Evolutionary conservation across 768 basidiomycete genomes (phyloP).

Genomic region (Podaxis carcinomalis): DNA sequence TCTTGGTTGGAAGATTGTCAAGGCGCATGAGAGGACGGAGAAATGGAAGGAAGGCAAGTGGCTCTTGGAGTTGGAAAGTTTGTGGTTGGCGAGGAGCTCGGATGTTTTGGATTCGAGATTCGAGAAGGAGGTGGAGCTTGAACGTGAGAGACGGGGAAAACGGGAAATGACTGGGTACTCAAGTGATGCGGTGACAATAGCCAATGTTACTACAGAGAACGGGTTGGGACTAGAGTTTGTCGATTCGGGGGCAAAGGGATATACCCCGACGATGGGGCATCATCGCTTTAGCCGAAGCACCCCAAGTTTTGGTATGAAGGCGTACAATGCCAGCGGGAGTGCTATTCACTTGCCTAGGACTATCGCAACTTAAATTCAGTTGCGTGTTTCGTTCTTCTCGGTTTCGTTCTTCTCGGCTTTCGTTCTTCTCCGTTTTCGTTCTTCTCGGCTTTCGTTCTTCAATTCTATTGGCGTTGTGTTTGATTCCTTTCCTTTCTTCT

Average conservation of each 20-base stretch:
- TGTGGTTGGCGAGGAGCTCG: constrained; percentile 18
- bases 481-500: neutral
- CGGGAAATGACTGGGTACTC: constrained; percentile 13
- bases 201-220: constrained; percentile 29
- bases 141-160: neutral
- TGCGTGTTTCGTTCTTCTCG: neutral
- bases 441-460: neutral
- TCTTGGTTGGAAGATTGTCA: constrained; percentile 62
- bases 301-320: neutral
- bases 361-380: neutral
- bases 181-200: constrained; percentile 15
- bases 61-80: constrained; percentile 55
- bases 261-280: neutral
- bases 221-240: constrained; percentile 28
- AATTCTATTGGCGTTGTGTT: neutral
- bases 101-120: constrained; percentile 6
- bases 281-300: constrained; percentile 2
- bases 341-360: constrained; percentile 8
- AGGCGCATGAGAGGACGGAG: constrained; percentile 51
- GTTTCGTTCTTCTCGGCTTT: neutral
- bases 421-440: neutral
- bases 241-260: neutral
- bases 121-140: neutral
- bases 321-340: neutral
- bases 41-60: constrained; percentile 60